These are phyloP conservation scores for Colletotrichum trifolii DNA, from an alignment of 2,329 filamentous ascomycete species.

Conservation along the genomic window DNA sequence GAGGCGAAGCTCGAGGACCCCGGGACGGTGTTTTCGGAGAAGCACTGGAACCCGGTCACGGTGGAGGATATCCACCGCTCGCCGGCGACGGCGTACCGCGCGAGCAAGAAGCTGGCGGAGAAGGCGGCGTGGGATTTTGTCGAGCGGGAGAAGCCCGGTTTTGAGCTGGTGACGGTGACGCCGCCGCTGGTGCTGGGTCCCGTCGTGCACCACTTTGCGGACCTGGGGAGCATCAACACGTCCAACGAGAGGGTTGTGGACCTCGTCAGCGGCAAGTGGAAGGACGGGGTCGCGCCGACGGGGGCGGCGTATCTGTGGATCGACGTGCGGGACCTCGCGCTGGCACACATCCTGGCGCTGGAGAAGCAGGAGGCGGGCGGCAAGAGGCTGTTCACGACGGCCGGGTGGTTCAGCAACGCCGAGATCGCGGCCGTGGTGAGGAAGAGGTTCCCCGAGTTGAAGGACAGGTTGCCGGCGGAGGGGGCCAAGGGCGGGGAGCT, in stretches of 20 bases:
- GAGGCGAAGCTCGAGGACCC: conserved; percentile 51
- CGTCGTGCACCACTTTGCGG: conserved; percentile 36
- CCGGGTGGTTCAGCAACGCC: conserved; percentile 59
- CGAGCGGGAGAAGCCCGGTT: conserved; percentile 52
- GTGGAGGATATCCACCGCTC: conserved; percentile 54
- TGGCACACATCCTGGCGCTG: conserved; percentile 63
- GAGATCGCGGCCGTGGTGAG: conserved; percentile 57
- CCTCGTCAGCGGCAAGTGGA: conserved; percentile 62
- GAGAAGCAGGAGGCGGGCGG: conserved; percentile 60
- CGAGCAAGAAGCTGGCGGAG: conserved; percentile 66
- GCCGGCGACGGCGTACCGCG: conserved; percentile 61
- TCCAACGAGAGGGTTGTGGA: conserved; percentile 64
- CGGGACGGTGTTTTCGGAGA: conserved; percentile 55
- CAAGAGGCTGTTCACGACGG: conserved; percentile 61
- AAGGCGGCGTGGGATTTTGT: conserved; percentile 65
- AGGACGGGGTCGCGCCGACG: conserved; percentile 53
- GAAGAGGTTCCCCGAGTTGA: conserved; percentile 61
- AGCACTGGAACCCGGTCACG: conserved; percentile 65
- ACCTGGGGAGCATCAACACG: conserved; percentile 59
- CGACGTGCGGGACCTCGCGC: conserved; percentile 67
- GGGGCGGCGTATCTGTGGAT: conserved; percentile 60
- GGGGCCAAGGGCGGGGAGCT: conserved; percentile 57
- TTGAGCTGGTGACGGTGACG: conserved; percentile 64
- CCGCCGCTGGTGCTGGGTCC: conserved; percentile 59
- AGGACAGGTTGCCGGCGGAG: conserved; percentile 57